Percentiles rank a stretch among this genome's conserved stretches.
Conservation (phyloP, 768 basidiomycete genomes). For the Vararia minispora region DNA sequence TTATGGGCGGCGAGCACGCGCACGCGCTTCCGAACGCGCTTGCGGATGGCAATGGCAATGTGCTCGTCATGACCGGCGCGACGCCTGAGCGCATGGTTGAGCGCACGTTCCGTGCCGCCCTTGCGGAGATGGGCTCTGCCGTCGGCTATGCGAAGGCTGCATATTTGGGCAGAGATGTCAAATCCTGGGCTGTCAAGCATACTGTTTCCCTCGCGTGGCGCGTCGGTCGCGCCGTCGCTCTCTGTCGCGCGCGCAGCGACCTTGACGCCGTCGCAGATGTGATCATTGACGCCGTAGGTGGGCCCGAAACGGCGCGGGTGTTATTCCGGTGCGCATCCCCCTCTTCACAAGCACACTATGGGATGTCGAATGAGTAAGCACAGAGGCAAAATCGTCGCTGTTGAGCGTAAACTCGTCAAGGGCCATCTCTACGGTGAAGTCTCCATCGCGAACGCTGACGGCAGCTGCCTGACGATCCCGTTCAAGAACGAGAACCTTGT, state of each 20-base stretch:
- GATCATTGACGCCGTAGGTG: slow-evolving; percentile 15
- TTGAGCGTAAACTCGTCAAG: slow-evolving; percentile 28
- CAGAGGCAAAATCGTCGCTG: slow-evolving; percentile 50
- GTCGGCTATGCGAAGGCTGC: slow-evolving; percentile 35
- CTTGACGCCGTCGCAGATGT: slow-evolving; percentile 23
- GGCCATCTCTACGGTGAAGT: slow-evolving; percentile 31
- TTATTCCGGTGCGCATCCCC: too few relatives aligned
- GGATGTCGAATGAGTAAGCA: too few relatives aligned
- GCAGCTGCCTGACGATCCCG: slow-evolving; percentile 21
- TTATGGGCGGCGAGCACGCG: not conserved
- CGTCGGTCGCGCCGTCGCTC: slow-evolving; percentile 46
- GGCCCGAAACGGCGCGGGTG: slow-evolving; percentile 25
- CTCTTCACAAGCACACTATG: too few relatives aligned
- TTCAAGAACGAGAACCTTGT: slow-evolving; percentile 57
- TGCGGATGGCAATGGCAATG: slow-evolving; percentile 28
- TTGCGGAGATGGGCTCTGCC: slow-evolving; percentile 41
- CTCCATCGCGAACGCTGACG: slow-evolving; percentile 20
- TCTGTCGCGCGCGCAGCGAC: slow-evolving; percentile 35
- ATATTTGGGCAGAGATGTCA: slow-evolving; percentile 23
- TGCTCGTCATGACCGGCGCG: slow-evolving; percentile 30
- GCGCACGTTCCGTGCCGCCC: slow-evolving; percentile 32
- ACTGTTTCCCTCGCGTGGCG: slow-evolving; percentile 53
- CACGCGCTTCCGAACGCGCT: slow-evolving; percentile 24
- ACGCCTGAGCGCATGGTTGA: slow-evolving; percentile 35
- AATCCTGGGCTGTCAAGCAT: slow-evolving; percentile 28